A percentile compares a stretch with the other conserved stretches of the same genome.
Conservation (phyloP, 2,329 filamentous ascomycete genomes). For the Trichoderma pleuroti region DNA sequence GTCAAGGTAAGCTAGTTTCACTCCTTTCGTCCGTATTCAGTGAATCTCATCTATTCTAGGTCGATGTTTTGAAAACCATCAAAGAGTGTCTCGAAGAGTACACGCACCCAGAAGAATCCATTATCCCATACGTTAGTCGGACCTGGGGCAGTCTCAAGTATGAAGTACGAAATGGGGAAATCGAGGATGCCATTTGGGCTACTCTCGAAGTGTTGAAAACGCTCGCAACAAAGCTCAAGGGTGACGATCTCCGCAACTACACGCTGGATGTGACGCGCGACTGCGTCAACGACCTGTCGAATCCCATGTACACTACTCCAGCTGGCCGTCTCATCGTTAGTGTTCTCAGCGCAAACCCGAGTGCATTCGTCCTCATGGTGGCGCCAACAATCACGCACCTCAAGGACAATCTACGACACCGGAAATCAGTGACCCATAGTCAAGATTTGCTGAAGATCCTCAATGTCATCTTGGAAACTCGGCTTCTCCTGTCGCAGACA, state of each 20-base stretch:
- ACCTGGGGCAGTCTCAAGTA: constrained; percentile 61
- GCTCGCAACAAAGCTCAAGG: constrained; percentile 45
- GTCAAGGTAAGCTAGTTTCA: constrained; percentile 46
- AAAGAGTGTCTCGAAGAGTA: constrained; percentile 52
- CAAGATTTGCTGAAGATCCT: constrained; percentile 51
- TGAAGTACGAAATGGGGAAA: constrained; percentile 59
- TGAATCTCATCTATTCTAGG: constrained; percentile 29
- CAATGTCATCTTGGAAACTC: constrained; percentile 48
- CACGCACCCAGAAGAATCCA: constrained; percentile 41
- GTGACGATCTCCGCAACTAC: constrained; percentile 44
- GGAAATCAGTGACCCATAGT: constrained; percentile 48
- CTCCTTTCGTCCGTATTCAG: not conserved
- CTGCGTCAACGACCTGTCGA: constrained; percentile 51
- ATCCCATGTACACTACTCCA: constrained; percentile 49
- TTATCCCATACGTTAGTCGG: constrained; percentile 47
- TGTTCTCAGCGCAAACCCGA: constrained; percentile 46
- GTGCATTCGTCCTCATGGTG: constrained; percentile 47
- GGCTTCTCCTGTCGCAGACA: constrained; percentile 38
- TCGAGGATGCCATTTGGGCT: constrained; percentile 54
- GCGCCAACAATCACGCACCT: constrained; percentile 47
- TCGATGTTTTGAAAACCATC: constrained; percentile 56
- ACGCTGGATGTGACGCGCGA: constrained; percentile 49
- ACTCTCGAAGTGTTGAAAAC: constrained; percentile 53
- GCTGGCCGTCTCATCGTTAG: constrained; percentile 52
- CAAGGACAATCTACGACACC: constrained; percentile 48